phyloP scores from a whole-genome alignment of 139 green algal genomes.

The Chlamydomonas sphaeroides region DNA sequence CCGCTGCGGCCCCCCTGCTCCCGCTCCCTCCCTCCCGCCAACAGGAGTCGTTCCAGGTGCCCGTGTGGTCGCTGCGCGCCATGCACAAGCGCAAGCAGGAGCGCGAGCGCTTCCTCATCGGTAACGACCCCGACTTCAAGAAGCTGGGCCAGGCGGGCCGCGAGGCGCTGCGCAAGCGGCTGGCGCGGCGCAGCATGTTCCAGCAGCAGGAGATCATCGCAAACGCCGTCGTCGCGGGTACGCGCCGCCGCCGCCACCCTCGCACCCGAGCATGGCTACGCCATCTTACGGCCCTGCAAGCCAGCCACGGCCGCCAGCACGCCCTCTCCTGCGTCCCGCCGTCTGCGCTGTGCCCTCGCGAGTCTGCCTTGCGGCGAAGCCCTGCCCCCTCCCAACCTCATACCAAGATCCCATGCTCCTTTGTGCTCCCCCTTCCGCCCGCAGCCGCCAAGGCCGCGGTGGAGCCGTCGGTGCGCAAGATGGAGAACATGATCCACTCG shows the following conservation, averaged over 20 bases:
- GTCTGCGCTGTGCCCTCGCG: no score
- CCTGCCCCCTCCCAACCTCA: no score
- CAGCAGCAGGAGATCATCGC: conserved; percentile 52
- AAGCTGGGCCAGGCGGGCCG: conserved; percentile 23
- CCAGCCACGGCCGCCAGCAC: no score
- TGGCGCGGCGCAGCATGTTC: conserved; percentile 25
- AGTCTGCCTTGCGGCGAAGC: no score
- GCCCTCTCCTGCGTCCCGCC: no score
- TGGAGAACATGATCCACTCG: conserved; percentile 23
- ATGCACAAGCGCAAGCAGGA: conserved; percentile 43
- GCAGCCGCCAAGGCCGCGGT: conserved; percentile 25
- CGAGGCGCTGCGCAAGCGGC: conserved; percentile 28
- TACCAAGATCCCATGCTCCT: no score
- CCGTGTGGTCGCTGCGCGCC: conserved; percentile 42
- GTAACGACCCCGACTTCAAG: conserved; percentile 4
- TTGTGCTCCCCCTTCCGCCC: no score
- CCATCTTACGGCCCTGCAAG: no score
- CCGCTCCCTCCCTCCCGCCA: no score
- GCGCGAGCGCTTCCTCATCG: conserved; percentile 9
- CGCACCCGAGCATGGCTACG: no score
- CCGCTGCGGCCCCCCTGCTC: not conserved
- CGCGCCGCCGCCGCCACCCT: no score
- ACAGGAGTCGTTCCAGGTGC: conserved; percentile 40
- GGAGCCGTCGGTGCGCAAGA: not conserved
- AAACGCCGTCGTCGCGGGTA: conserved; percentile 28